Conservation (phyloP, 768 basidiomycete genomes). For the Chalciporus chontae region DNA sequence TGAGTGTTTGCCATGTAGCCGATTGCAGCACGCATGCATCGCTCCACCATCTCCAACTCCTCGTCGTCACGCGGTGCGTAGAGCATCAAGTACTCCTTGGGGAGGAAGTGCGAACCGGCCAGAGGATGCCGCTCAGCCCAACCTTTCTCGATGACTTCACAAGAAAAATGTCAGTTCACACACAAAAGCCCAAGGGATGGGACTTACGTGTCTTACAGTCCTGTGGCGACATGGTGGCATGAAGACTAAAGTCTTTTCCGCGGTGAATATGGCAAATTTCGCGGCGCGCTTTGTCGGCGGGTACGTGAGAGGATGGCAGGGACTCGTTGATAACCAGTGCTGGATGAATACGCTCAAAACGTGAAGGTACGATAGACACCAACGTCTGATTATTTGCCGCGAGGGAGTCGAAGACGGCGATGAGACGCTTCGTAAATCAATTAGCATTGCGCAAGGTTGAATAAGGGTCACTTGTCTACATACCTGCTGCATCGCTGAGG, state of each 20-base stretch:
- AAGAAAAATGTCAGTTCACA: neutral
- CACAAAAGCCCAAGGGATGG: no score
- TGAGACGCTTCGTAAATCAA: neutral
- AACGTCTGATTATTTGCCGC: neutral
- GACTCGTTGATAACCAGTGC: constrained; percentile 4
- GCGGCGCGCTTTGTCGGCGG: neutral
- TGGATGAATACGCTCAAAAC: neutral
- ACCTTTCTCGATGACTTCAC: constrained; percentile 6
- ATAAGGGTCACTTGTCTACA: neutral
- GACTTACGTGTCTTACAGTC: constrained; percentile 1
- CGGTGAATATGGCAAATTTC: constrained; percentile 3
- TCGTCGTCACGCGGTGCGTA: constrained; percentile 6
- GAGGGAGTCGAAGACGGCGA: neutral
- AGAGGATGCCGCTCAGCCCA: constrained; percentile 4
- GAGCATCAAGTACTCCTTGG: neutral
- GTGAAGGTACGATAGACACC: constrained; percentile 1
- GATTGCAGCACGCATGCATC: constrained; percentile 3
- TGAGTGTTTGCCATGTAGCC: neutral
- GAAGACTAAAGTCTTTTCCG: neutral
- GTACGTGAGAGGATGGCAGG: neutral
- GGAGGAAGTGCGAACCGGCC: neutral
- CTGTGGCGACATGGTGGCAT: neutral
- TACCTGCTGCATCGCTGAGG: neutral
- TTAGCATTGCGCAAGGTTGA: neutral
- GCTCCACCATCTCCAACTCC: neutral